Evolutionary conservation across 2,329 filamentous ascomycete genomes (phyloP).

Genomic region (Teratosphaeria epicoccoides): DNA sequence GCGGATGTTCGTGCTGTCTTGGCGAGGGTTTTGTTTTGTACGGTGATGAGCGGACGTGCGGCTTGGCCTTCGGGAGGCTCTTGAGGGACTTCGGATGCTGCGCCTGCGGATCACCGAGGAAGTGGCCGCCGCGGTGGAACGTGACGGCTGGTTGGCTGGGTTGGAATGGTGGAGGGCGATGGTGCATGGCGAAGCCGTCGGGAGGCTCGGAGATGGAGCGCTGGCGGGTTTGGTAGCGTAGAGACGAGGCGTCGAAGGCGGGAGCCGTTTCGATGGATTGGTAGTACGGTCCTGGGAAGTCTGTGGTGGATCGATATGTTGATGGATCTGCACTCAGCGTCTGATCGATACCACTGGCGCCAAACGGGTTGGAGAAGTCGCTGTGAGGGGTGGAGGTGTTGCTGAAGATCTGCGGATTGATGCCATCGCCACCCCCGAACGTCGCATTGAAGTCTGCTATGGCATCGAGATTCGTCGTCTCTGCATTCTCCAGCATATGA

Average conservation of each 20-base stretch:
- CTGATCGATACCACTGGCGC: slow-evolving; percentile 1
- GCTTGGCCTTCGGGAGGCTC: slow-evolving; percentile 4
- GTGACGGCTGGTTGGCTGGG: slow-evolving; percentile 4
- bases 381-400: slow-evolving; percentile 4
- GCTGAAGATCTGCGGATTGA: slow-evolving; percentile 2
- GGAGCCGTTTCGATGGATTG: neutral
- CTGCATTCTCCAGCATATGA: slow-evolving; percentile 1
- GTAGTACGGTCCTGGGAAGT: slow-evolving; percentile 2
- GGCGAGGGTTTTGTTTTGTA: slow-evolving; percentile 3
- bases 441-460: slow-evolving; percentile 10
- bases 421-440: neutral
- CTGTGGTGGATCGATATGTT: neutral
- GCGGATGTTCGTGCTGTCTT: slow-evolving; percentile 3
- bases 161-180: neutral
- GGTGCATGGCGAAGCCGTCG: slow-evolving; percentile 5
- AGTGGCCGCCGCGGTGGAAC: slow-evolving; percentile 12
- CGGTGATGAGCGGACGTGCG: neutral
- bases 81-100: slow-evolving; percentile 5
- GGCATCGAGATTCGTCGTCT: slow-evolving; percentile 3
- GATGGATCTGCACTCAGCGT: neutral
- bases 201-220: slow-evolving; percentile 16
- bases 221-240: slow-evolving; percentile 7
- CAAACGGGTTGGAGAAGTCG: slow-evolving; percentile 1
- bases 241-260: neutral
- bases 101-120: slow-evolving; percentile 5